Conservation (phyloP, 148 eudicot species). For the Persicaria maculosa region DNA sequence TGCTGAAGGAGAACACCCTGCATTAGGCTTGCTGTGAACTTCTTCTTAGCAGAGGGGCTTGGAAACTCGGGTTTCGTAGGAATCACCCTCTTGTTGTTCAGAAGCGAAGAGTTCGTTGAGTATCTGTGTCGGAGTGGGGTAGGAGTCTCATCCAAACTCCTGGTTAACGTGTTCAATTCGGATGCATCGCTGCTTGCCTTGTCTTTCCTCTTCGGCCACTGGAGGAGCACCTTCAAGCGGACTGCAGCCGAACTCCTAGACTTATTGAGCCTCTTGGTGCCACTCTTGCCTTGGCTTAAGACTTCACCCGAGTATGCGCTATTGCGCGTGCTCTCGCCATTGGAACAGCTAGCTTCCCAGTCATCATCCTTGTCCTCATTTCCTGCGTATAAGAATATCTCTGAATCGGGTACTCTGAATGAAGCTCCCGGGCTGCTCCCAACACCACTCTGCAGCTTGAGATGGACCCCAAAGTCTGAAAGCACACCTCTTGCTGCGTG, state of each 20-base stretch:
- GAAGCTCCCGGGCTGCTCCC: conserved; percentile 70
- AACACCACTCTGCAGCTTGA: conserved; percentile 50
- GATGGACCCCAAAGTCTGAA: conserved; percentile 37
- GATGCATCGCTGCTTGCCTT: background rate
- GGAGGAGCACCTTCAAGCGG: background rate
- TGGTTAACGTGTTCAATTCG: background rate
- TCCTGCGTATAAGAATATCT: conserved; percentile 44
- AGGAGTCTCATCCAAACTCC: background rate
- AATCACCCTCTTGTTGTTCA: background rate
- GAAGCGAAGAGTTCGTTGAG: background rate
- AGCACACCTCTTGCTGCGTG: conserved; percentile 52
- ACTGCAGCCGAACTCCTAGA: conserved; percentile 25
- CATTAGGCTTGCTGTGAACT: conserved; percentile 4
- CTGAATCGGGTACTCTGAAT: conserved; percentile 55
- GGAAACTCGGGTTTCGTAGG: conserved; percentile 19
- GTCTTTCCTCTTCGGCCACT: background rate
- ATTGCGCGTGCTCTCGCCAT: no score
- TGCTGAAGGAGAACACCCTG: background rate
- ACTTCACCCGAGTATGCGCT: background rate
- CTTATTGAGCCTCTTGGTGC: conserved; percentile 47
- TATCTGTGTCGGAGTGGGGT: background rate
- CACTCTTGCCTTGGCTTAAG: conserved; percentile 13
- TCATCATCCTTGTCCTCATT: conserved; percentile 19
- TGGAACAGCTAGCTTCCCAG: background rate
- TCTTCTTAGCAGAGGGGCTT: background rate